Base-by-base conservation (phyloP, 2,329 filamentous ascomycete genomes). In the Calonectria hongkongensis region DNA sequence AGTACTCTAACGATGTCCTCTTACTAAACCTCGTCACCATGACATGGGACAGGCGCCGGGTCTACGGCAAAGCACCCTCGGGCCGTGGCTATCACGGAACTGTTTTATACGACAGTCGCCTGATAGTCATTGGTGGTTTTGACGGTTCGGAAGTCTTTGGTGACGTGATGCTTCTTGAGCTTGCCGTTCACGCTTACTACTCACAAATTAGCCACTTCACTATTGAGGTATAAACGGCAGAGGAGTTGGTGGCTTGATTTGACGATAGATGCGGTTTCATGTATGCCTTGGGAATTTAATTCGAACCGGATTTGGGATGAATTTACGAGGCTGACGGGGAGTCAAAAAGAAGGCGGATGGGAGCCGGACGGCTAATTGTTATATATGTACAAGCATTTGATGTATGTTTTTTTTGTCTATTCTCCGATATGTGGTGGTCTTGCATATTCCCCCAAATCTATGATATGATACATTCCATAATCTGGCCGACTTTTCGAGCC, bases 141-240 rank as follows among this genome's bases (percentile, higher is more conserved):
- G 92, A 94, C 81, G 92, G 92, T 66, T 87, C 85, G 71, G 90
- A 92, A 81, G 92, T 94, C 28, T 94, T 93, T 85, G 89, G 89
- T 43, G 92, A 94, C 73, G 92, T 93, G 21, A 91, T 89, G 86
- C 87, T 93, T 7, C 83, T 94, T 68, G 92, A 94, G 84, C 84
- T 94, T 78, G 92, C 91, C 2, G 91, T 94, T 13, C 92, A 93
- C 82, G 90, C 92, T 45, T 94, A 94, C 81, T 94, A 93, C 79
- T 93, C 92, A 74, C 92, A 94, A 83, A 94, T 94, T 80, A 93
- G 91, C 81, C 92, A 94, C 82, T 94, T 94, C 77, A 91, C 87
- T 47, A 93, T 94, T 78, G 91, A 93, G 79, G 91, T 94, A 72
- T 93, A 73, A 80, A 56, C 36, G 28, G 43, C 9, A 54, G 21